Conservation (phyloP, 129 eudicot genomes). For the Centaurea solstitialis region DNA sequence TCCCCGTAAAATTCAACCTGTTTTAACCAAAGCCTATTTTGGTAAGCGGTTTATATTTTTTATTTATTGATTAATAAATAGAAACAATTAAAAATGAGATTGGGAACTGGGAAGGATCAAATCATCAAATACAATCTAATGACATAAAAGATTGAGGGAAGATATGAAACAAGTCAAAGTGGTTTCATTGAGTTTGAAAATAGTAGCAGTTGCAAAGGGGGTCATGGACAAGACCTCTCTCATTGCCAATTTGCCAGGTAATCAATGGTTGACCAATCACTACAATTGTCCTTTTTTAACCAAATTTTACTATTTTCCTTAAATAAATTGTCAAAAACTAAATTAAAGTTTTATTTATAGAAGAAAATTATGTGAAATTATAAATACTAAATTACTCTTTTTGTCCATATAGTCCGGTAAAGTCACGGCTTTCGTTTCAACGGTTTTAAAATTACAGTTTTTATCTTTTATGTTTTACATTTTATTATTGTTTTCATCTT, state of each 20-base stretch:
- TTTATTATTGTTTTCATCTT: background rate
- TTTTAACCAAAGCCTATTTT: background rate
- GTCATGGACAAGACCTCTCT: background rate
- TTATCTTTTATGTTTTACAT: too few relatives aligned
- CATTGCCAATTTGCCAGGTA: background rate
- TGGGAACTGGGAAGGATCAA: background rate
- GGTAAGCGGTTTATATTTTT: background rate
- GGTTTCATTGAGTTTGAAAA: background rate
- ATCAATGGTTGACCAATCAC: constrained; percentile 1
- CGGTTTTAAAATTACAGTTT: too few relatives aligned
- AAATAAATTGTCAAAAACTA: background rate
- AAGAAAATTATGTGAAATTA: background rate
- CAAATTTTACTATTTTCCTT: background rate
- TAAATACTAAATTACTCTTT: too few relatives aligned
- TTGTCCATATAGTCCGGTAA: too few relatives aligned
- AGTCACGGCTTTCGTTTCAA: background rate
- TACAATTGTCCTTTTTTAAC: background rate
- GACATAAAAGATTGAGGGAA: background rate
- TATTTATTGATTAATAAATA: background rate
- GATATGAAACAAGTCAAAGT: background rate
- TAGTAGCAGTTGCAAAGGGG: background rate
- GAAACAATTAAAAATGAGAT: background rate
- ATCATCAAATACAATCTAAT: background rate
- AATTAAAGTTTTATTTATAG: background rate
- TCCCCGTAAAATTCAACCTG: background rate